Conservation (phyloP, 306 rosid genomes). For the Rubus parviflorus region DNA sequence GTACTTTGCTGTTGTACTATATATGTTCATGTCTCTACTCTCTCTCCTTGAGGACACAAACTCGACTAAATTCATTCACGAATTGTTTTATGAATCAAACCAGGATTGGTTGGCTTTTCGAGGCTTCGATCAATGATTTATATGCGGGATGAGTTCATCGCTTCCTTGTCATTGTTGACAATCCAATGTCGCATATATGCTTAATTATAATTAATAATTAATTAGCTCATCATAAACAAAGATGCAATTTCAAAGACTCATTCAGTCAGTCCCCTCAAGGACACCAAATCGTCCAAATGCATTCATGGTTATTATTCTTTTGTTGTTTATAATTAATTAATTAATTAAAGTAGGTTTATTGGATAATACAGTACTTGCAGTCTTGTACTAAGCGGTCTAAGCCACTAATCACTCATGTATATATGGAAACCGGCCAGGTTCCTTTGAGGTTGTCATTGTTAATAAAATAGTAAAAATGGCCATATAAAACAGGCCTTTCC, state of each 20-base stretch:
- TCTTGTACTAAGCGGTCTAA: too few relatives aligned
- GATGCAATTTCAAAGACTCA: not conserved
- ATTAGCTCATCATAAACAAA: not conserved
- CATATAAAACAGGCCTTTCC: not conserved
- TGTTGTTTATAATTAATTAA: not conserved
- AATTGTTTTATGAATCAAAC: not conserved
- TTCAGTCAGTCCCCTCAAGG: not conserved
- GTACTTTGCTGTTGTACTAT: not conserved
- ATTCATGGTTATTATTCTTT: not conserved
- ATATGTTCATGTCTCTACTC: not conserved
- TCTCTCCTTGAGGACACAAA: not conserved
- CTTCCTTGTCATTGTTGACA: not conserved
- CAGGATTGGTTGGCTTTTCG: not conserved
- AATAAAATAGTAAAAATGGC: not conserved
- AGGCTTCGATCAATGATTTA: not conserved
- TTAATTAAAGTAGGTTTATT: not conserved
- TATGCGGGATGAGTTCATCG: not conserved
- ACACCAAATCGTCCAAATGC: conserved; percentile 9
- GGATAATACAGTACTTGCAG: not conserved
- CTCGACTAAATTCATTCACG: conserved; percentile 11
- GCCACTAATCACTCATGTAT: not conserved
- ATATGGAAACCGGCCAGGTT: not conserved
- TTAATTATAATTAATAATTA: not conserved
- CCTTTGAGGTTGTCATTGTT: not conserved
- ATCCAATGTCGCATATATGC: not conserved